phyloP scores from a whole-genome alignment of 441 rosid genomes.

The Sinapis alba region DNA sequence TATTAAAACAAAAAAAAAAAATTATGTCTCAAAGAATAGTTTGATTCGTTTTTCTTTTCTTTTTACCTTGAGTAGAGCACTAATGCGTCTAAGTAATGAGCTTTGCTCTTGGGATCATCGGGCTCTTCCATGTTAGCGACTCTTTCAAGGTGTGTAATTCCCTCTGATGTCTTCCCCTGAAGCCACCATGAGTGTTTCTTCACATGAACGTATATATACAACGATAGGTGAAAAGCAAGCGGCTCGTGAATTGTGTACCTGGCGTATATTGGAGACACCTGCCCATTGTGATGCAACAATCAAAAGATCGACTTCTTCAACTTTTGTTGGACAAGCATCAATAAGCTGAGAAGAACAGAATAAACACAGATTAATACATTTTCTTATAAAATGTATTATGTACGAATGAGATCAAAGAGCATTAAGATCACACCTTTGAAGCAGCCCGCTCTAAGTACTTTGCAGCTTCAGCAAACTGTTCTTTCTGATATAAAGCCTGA shows the following conservation, averaged over 20 bases:
- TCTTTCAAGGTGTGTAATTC: conserved; percentile 73
- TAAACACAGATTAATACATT: conserved; percentile 1
- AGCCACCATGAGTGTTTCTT: conserved; percentile 15
- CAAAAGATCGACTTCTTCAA: conserved; percentile 61
- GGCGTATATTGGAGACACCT: conserved; percentile 63
- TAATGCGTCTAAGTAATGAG: conserved; percentile 71
- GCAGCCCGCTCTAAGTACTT: conserved; percentile 72
- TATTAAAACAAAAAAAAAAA: background rate
- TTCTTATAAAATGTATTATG: background rate
- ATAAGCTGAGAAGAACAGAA: conserved; percentile 56
- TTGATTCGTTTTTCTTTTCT: background rate
- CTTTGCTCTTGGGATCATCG: conserved; percentile 68
- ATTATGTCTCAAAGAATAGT: background rate
- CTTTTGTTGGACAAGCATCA: conserved; percentile 49
- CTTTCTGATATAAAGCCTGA: conserved; percentile 66
- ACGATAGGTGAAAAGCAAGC: background rate
- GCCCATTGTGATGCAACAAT: conserved; percentile 86
- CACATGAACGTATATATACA: background rate
- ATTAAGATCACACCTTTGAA: conserved; percentile 58
- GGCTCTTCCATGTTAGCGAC: conserved; percentile 71
- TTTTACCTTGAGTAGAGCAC: conserved; percentile 64
- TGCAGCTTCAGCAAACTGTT: conserved; percentile 58
- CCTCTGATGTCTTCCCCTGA: conserved; percentile 75
- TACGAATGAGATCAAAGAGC: conserved; percentile 6
- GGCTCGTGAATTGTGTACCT: conserved; percentile 46